Base-by-base conservation (phyloP, 1,284 basidiomycete species). In the Malassezia sympodialis region DNA sequence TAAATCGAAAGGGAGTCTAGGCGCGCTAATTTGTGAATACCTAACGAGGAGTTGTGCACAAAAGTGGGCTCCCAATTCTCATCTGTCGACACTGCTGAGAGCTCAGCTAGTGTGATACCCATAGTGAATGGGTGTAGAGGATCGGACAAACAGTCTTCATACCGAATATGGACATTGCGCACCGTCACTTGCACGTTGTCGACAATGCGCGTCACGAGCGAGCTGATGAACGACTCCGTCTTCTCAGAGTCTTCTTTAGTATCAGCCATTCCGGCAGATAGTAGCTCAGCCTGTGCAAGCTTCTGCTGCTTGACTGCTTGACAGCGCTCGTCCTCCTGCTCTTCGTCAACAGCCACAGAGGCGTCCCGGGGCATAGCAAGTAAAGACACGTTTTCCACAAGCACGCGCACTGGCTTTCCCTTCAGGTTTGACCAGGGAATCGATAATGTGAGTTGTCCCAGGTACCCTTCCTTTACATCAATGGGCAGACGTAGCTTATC, bases 121-220 rank as follows among this genome's bases (percentile, higher is more conserved):
- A 85, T 85, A 3, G 93, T 85, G 74, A 99, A 98, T 8, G 93
- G 93, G 76, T 96, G 93, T 83, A 87, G 88, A 23, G 91, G 91
- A 32, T 90, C 89, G 61, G 89, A 96, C 61, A 93, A 77, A 49
- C 84, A 85, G 76, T 99, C 94, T 76, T 99, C 94, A 69, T 98
- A 99, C 46, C 94, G 86, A 49, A 98, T 79, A 52, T 69, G 72
- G 37, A 74, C 73, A 46, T 73, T 74, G 45, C 68, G 65, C 58
- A 99, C 84, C 15, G 89, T 91, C 34, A 98, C 83, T 77, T 99
- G 94, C 15, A 98, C 77, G 72, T 99, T 99, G 77, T 98, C 94
- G 64, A 98, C 82, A 59, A 99, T 84, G 75, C 94, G 93, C 45
- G 87, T 83, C 47, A 87, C 83, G 58, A 99, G 79, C 17, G 90